Evolutionary conservation across 2,329 filamentous ascomycete genomes (phyloP), one percentile per base, ranked within the genome.

Genomic region (Pseudogymnoascus sp.): DNA sequence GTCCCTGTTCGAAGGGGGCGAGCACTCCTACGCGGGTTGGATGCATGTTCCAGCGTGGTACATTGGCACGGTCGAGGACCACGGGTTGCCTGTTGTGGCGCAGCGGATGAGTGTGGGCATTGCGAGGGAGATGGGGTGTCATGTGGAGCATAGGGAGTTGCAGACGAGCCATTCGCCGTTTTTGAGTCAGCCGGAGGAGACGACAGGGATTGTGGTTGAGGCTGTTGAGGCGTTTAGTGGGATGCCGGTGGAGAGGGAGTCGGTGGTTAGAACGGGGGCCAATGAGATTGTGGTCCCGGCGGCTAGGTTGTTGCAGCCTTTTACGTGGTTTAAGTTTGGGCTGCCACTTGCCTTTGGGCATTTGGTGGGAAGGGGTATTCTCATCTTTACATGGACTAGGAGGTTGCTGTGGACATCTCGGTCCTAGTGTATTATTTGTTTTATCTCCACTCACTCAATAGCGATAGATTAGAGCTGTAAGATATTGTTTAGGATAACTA

Each of bases 151-250:
- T 62, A 63, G 73, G 15, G 76, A 79, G 67, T 51, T 78, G 61
- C 64, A 67, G 38, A 76, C 71, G 44, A 75, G 76, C 58, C 77
- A 79, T 72, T 77, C 73, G 13, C 75, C 75, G 4, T 77, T 79
- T 69, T 68, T 79, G 67, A 79, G 76, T 67, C 70, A 68, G 61
- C 74, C 75, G 1, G 65, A 70, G 58, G 73, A 73, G 64, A 74
- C 73, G 5, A 72, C 68, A 8, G 65, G 66, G 17, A 72, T 78
- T 63, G 67, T 79, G 8, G 4, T 70, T 12, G 73, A 78, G 48
- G 77, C 76, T 59, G 68, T 74, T 12, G 65, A 51, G 31, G 68
- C 70, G 15, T 73, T 76, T 66, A 66, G 62, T 51, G 64, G 59
- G 59, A 65, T 51, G 55, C 4, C 29, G 35, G 33, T 64, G 41